Percentiles rank a stretch among this genome's conserved stretches.
phyloP scores from a whole-genome alignment of 2,329 filamentous ascomycete genomes.

The Sarocladiaceae sp. region DNA sequence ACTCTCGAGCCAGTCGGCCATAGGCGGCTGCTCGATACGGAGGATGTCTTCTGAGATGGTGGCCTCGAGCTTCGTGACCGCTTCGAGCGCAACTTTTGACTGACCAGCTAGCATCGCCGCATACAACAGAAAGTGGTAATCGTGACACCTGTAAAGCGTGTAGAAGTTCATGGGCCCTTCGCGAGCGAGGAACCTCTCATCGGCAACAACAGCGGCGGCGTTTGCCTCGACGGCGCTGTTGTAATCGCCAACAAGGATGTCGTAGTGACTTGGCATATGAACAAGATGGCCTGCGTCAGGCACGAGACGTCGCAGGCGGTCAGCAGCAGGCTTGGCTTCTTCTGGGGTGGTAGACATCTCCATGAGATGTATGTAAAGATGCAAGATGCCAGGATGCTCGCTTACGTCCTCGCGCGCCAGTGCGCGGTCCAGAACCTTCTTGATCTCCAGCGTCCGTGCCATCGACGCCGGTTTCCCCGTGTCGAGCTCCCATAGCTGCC shows the following conservation, averaged over 20 bases:
- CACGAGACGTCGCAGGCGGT: constrained; percentile 56
- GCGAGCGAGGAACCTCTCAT: constrained; percentile 57
- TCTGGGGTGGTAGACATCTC: constrained; percentile 69
- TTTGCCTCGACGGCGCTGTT: constrained; percentile 60
- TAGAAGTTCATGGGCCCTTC: constrained; percentile 66
- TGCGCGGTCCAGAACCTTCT: constrained; percentile 34
- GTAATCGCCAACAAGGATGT: constrained; percentile 69
- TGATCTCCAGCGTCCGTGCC: constrained; percentile 26
- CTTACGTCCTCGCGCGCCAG: constrained; percentile 31
- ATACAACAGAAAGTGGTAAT: constrained; percentile 71
- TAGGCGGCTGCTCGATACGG: constrained; percentile 58
- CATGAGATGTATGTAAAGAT: constrained; percentile 72
- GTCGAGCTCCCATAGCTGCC: constrained; percentile 36
- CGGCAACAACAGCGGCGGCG: constrained; percentile 57
- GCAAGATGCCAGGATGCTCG: constrained; percentile 62
- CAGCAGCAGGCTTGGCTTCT: constrained; percentile 51
- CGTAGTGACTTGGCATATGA: constrained; percentile 74
- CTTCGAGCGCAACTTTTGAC: constrained; percentile 54
- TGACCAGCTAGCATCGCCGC: constrained; percentile 72
- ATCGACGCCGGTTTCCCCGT: constrained; percentile 25
- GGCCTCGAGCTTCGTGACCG: constrained; percentile 50
- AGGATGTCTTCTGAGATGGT: constrained; percentile 59
- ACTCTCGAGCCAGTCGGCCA: constrained; percentile 74
- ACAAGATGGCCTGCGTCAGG: constrained; percentile 65
- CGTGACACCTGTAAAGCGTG: constrained; percentile 66